Percentiles rank a stretch among this genome's conserved stretches.
phyloP scores from a whole-genome alignment of 495 filamentous ascomycete species.

The Aspergillus homomorphus region DNA sequence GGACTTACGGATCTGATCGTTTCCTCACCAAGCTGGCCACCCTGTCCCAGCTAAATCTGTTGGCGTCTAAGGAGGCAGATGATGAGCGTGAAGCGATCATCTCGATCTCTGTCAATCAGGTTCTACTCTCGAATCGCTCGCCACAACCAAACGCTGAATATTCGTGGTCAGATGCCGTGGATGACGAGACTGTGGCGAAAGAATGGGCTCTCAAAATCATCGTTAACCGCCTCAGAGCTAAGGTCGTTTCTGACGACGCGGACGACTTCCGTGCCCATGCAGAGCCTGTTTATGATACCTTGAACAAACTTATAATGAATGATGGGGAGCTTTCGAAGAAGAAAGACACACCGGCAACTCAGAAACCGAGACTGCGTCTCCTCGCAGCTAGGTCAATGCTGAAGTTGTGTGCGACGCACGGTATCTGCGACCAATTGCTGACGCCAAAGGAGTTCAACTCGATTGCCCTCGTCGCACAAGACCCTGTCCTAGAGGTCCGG shows the following conservation, averaged over 20 bases:
- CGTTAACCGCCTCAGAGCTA: constrained; percentile 77
- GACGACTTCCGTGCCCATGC: constrained; percentile 64
- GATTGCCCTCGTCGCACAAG: constrained; percentile 76
- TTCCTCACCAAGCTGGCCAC: constrained; percentile 85
- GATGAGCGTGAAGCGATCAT: constrained; percentile 73
- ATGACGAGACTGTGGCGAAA: constrained; percentile 82
- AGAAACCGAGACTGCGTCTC: constrained; percentile 75
- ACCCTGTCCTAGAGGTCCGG: constrained; percentile 68
- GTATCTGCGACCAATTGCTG: constrained; percentile 74
- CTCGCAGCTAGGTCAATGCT: constrained; percentile 76
- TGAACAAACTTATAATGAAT: constrained; percentile 68
- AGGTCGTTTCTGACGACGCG: constrained; percentile 48
- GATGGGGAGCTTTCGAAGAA: constrained; percentile 77
- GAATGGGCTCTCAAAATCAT: constrained; percentile 84
- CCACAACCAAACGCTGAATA: constrained; percentile 43
- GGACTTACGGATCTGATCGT: constrained; percentile 67
- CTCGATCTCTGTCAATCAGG: constrained; percentile 70
- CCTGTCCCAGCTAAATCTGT: constrained; percentile 76
- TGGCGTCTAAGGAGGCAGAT: constrained; percentile 69
- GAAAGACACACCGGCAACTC: constrained; percentile 66
- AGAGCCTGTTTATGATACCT: constrained; percentile 66
- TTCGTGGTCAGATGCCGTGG: constrained; percentile 69
- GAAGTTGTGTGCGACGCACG: constrained; percentile 70
- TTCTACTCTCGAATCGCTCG: constrained; percentile 67
- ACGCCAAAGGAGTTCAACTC: constrained; percentile 70